Percentiles rank a stretch among this genome's conserved stretches.
Evolutionary conservation across 2,329 filamentous ascomycete species (phyloP).

Genomic region (Acephala macrosclerotiorum): DNA sequence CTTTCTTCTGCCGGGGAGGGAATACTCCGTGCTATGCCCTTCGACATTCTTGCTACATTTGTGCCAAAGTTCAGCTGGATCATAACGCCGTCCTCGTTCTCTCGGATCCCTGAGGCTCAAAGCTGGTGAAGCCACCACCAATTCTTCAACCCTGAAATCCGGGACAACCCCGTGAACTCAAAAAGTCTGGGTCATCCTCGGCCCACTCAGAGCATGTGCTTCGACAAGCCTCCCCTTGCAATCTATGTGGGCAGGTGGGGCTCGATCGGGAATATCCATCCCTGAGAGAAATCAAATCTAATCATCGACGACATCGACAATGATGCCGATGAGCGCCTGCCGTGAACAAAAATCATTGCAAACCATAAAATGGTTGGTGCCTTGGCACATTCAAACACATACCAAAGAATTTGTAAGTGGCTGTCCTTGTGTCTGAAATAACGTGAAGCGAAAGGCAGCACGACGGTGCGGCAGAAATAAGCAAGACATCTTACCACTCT

Average conservation of each 20-base stretch:
- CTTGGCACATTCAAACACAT: background rate
- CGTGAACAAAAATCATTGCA: background rate
- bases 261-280: constrained; percentile 10
- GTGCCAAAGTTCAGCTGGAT: background rate
- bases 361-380: background rate
- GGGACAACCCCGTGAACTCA: background rate
- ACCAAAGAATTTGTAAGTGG: background rate
- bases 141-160: no score
- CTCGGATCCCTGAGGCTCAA: background rate
- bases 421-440: no score
- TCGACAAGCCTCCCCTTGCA: background rate
- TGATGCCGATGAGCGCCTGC: background rate
- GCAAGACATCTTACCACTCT: background rate
- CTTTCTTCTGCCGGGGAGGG: background rate
- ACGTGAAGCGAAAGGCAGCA: no score
- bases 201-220: background rate
- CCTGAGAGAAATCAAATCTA: constrained; percentile 1
- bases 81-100: background rate
- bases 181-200: background rate
- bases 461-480: background rate
- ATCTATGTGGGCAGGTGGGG: background rate
- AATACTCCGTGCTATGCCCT: background rate
- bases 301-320: background rate
- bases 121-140: background rate
- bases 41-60: background rate